These are phyloP conservation scores for Sphaceloma murrayae DNA, from an alignment of 2,329 filamentous ascomycete genomes.

Conservation along the genomic window DNA sequence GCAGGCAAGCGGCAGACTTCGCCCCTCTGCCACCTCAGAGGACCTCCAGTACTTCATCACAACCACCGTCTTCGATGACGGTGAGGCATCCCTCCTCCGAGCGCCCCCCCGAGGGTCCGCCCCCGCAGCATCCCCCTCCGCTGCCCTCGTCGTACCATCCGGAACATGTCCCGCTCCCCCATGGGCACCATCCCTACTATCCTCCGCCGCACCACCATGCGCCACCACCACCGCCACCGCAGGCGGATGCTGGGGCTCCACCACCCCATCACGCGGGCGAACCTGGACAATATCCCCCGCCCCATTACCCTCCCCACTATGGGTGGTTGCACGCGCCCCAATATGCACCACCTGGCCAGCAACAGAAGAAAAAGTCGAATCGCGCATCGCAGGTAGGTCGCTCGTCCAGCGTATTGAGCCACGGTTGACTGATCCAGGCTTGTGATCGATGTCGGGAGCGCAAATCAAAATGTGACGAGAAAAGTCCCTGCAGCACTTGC, in stretches of 20 bases:
- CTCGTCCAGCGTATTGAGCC: conserved; percentile 11
- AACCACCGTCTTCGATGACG: conserved; percentile 20
- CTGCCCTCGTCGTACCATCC: conserved; percentile 19
- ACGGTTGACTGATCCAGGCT: conserved; percentile 46
- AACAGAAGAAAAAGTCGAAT: conserved; percentile 29
- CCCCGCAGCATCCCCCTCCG: conserved; percentile 16
- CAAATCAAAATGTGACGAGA: conserved; percentile 88
- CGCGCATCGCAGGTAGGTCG: conserved; percentile 29
- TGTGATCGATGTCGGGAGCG: conserved; percentile 82
- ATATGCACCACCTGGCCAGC: conserved; percentile 22
- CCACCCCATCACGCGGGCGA: conserved; percentile 26
- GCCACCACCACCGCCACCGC: conserved; percentile 21
- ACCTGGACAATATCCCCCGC: conserved; percentile 22
- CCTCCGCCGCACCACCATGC: conserved; percentile 18
- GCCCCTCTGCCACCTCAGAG: conserved; percentile 25
- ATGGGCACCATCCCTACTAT: conserved; percentile 5
- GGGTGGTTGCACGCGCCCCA: conserved; percentile 14
- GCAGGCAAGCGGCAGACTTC: conserved; percentile 28
- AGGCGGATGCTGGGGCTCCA: conserved; percentile 23
- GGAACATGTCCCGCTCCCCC: conserved; percentile 20
- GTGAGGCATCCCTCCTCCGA: conserved; percentile 21
- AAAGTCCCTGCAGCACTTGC: conserved; percentile 72
- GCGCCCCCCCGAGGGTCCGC: conserved; percentile 10
- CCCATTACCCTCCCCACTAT: conserved; percentile 18
- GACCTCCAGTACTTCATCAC: conserved; percentile 29